phyloP scores from a whole-genome alignment of 345 rosid species.

The Eucalyptus regnans region DNA sequence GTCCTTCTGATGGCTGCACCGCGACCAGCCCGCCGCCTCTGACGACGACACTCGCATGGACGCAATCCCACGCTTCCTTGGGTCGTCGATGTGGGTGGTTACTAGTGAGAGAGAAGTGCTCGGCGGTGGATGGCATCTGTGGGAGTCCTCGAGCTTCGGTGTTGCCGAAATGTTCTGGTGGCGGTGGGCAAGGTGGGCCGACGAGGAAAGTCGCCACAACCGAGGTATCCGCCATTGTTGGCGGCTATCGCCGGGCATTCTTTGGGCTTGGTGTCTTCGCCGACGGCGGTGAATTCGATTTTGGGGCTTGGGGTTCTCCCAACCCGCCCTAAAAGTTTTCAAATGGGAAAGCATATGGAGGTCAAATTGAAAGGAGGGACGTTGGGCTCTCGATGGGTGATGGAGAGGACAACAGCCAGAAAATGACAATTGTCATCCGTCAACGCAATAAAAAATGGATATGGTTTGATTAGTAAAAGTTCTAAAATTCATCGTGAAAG shows the following conservation, averaged over 20 bases:
- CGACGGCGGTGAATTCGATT: constrained; percentile 9
- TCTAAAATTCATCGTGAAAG: accelerated
- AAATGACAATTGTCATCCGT: background rate
- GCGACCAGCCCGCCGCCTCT: background rate
- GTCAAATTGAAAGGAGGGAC: constrained; percentile 9
- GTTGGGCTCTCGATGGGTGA: constrained; percentile 49
- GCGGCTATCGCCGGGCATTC: background rate
- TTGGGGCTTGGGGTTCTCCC: constrained; percentile 41
- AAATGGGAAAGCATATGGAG: constrained; percentile 7
- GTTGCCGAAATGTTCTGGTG: constrained; percentile 2
- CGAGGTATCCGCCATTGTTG: constrained; percentile 34
- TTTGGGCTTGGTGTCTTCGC: background rate
- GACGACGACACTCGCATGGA: background rate
- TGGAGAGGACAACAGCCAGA: constrained; percentile 75
- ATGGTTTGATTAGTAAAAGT: too few species aligned
- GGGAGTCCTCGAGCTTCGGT: constrained; percentile 83
- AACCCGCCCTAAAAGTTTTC: constrained; percentile 12
- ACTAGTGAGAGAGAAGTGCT: constrained; percentile 50
- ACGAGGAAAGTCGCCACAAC: constrained; percentile 21
- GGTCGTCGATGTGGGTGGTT: constrained; percentile 61
- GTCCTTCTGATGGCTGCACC: background rate
- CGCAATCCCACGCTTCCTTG: background rate
- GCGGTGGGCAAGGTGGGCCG: constrained; percentile 20
- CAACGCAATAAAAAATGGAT: background rate
- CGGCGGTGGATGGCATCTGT: constrained; percentile 66